Evolutionary conservation across 805 yeast species (phyloP), one percentile per base, ranked within the genome.

Genomic region (Scheffersomyces stipitis): DNA sequence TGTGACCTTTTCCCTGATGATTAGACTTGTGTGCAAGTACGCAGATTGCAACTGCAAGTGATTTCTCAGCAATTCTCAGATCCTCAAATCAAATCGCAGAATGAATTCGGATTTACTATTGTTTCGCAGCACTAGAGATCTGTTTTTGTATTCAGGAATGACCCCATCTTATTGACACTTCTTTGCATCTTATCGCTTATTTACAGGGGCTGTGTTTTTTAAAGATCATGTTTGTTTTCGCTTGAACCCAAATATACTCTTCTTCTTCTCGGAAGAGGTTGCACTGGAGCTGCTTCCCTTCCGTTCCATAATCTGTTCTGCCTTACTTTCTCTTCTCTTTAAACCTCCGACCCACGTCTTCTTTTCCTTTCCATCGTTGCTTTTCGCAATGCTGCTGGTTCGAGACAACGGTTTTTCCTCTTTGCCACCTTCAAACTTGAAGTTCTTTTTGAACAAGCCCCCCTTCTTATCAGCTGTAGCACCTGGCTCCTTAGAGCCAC

Each of bases 271-370:
- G 18, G 34, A 20, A 8, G 41, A 26, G 4, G 30, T 28, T 7
- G 27, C 31, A 20, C 32, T 31, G 30, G 34, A 34, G 26, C 30
- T 26, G 17, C 36, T 36, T 26, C 29, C 12, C 31, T 34, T 36
- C 27, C 38, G 24, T 27, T 32, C 41, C 15, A 6, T 34, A 13
- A 30, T 15, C 13, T 13, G 17, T 18, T 33, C 36, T 5, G 27
- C 31, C 16, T 31, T 58, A 31, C 52, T 54, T 31, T 56, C 68
- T 36, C 62, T 44, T 23, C 65, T 47, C 34, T 64, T 64, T 20
- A 67, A 51, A 0, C 69, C 66, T 2, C 66, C 68, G 4, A 66
- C 68, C 70, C 71, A 65, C 24, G 64, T 54, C 37, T 68, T 68
- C 51, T 67, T 66, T 28, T 65, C 71, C 34, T 47, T 50, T 27